These are phyloP conservation scores for Sphagnurus paluster DNA, from an alignment of 1,284 basidiomycete species.

Conservation along the genomic window DNA sequence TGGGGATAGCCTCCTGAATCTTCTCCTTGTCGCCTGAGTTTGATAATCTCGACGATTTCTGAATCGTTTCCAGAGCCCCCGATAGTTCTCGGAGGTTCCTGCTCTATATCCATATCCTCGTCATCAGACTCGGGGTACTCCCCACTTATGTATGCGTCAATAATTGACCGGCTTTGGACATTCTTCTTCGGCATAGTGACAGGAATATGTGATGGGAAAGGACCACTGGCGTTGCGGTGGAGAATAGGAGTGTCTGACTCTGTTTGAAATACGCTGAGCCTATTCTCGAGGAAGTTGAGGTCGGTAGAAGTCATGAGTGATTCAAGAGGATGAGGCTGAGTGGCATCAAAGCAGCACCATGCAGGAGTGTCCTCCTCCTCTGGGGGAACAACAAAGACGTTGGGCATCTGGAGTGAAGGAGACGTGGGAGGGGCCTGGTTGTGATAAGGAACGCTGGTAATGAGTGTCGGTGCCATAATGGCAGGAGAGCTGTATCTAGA, in stretches of 20 bases:
- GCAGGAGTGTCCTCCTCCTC: slow-evolving; percentile 67
- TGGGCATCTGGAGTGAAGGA: slow-evolving; percentile 43
- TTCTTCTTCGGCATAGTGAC: slow-evolving; percentile 29
- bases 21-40: slow-evolving; percentile 47
- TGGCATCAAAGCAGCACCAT: slow-evolving; percentile 68
- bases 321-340: slow-evolving; percentile 28
- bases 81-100: slow-evolving; percentile 22
- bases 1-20: slow-evolving; percentile 16
- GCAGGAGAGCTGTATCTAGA: not conserved
- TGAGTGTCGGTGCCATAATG: slow-evolving; percentile 17
- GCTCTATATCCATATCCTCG: slow-evolving; percentile 12
- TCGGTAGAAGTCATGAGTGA: slow-evolving; percentile 32
- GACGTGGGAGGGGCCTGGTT: slow-evolving; percentile 9
- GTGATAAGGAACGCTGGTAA: slow-evolving; percentile 7
- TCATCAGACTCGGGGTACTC: slow-evolving; percentile 24
- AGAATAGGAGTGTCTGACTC: slow-evolving; percentile 15
- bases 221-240: slow-evolving; percentile 11
- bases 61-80: slow-evolving; percentile 38
- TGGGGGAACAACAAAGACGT: slow-evolving; percentile 69
- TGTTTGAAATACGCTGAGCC: slow-evolving; percentile 27
- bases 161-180: slow-evolving; percentile 25
- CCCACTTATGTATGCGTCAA: slow-evolving; percentile 29
- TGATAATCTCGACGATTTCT: slow-evolving; percentile 69
- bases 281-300: slow-evolving; percentile 42
- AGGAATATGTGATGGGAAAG: slow-evolving; percentile 19